A percentile compares a stretch with the other conserved stretches of the same genome.
Conservation (phyloP, 73 alveolate genomes). For the Stentor roeselii region DNA sequence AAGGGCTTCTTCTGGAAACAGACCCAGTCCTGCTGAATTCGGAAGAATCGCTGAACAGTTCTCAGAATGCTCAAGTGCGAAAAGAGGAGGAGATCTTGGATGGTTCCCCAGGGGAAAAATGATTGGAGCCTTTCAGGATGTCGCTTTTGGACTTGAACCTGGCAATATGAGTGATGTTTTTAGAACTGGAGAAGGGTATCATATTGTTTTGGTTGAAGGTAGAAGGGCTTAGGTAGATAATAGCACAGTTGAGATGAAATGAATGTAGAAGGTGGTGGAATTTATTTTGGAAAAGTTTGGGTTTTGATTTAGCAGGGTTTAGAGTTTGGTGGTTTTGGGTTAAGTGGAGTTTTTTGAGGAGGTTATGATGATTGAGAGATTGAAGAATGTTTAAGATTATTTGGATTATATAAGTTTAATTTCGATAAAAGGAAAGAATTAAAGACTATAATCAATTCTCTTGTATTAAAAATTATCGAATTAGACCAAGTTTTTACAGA, state of each 20-base stretch:
- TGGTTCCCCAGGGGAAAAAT: constrained; percentile 86
- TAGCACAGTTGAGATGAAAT: too few species aligned
- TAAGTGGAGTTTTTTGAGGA: too few species aligned
- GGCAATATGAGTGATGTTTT: constrained; percentile 66
- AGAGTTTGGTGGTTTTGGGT: too few species aligned
- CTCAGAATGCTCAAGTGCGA: constrained; percentile 87
- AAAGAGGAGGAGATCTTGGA: constrained; percentile 95
- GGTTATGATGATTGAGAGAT: too few species aligned
- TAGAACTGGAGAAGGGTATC: constrained; percentile 62
- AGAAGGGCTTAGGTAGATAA: constrained; percentile 48
- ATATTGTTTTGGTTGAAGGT: constrained; percentile 62
- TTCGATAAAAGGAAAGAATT: too few species aligned
- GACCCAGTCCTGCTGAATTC: constrained; percentile 66
- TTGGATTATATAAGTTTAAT: too few species aligned
- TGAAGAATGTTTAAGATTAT: too few species aligned
- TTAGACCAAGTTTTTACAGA: too few species aligned
- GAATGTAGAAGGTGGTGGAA: too few species aligned
- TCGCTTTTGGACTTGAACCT: constrained; percentile 78
- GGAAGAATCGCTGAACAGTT: constrained; percentile 70
- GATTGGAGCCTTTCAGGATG: constrained; percentile 90
- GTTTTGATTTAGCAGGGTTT: too few species aligned
- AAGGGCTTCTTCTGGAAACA: constrained; percentile 47
- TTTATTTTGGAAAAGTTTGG: neutral
- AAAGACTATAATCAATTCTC: too few species aligned
- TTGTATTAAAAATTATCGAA: too few species aligned